Percentiles rank a stretch among this genome's conserved stretches.
Evolutionary conservation across 2,329 filamentous ascomycete genomes (phyloP).

Genomic region (Calonectria hawksworthii): DNA sequence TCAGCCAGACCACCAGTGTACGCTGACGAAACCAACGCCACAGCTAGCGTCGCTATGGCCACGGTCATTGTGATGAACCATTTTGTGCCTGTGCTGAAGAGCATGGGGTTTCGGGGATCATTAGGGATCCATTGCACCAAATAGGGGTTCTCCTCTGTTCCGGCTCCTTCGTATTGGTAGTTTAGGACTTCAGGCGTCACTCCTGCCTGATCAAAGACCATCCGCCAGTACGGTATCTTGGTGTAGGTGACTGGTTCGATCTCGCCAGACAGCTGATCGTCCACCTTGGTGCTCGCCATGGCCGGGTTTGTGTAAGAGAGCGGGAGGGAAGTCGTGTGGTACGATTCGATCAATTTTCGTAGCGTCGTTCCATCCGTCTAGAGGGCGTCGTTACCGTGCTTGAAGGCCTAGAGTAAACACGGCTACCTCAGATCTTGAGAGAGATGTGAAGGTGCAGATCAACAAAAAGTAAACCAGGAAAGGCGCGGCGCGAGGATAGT

Average conservation of each 20-base stretch:
- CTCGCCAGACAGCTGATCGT: not conserved
- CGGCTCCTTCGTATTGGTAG: not conserved
- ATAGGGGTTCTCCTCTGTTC: not conserved
- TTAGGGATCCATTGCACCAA: conserved; percentile 6
- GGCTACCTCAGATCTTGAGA: not conserved
- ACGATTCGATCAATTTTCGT: not conserved
- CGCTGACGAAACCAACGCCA: not conserved
- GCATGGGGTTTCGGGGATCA: conserved; percentile 4
- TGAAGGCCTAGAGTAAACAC: not conserved
- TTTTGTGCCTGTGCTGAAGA: not conserved
- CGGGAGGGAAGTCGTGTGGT: not conserved
- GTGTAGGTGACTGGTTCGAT: not conserved
- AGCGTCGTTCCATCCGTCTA: not conserved
- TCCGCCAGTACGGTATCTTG: conserved; percentile 6
- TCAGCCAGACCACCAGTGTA: conserved; percentile 2
- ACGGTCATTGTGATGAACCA: conserved; percentile 5
- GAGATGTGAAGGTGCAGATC: not conserved
- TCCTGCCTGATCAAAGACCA: conserved; percentile 4
- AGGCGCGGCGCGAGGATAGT: not conserved
- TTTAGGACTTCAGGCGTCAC: not conserved
- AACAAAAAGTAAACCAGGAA: not conserved
- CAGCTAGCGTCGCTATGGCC: not conserved
- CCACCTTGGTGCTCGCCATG: not conserved
- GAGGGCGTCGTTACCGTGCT: not conserved
- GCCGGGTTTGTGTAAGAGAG: not conserved